These are phyloP conservation scores for Cyphellophora attinorum DNA, from an alignment of 2,329 filamentous ascomycete genomes.

Conservation along the genomic window DNA sequence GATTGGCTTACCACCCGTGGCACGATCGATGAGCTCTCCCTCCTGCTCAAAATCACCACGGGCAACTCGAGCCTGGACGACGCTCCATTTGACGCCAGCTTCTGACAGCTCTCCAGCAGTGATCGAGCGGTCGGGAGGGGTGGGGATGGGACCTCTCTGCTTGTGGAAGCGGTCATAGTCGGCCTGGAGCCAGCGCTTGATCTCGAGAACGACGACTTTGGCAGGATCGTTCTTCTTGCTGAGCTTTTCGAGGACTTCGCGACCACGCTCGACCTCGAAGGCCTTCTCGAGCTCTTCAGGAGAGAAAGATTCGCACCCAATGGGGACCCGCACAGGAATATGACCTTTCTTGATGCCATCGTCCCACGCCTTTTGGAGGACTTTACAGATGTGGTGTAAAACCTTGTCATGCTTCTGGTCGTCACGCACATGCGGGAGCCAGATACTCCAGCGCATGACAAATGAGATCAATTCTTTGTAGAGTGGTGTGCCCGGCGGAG, in stretches of 20 bases:
- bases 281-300: constrained; percentile 14
- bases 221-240: background rate
- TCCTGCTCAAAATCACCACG: constrained; percentile 3
- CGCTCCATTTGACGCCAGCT: constrained; percentile 8
- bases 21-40: background rate
- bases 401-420: constrained; percentile 5
- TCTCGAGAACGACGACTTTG: background rate
- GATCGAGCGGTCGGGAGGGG: constrained; percentile 4
- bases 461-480: constrained; percentile 12
- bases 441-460: constrained; percentile 11
- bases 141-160: too few relatives aligned
- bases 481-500: constrained; percentile 9
- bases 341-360: constrained; percentile 3
- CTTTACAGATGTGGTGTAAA: constrained; percentile 11
- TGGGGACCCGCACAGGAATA: constrained; percentile 1
- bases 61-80: constrained; percentile 9
- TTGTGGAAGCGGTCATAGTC: too few relatives aligned
- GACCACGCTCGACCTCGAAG: background rate
- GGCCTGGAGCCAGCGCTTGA: background rate
- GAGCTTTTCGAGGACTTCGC: background rate
- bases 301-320: constrained; percentile 7
- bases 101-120: constrained; percentile 15
- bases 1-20: background rate
- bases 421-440: constrained; percentile 11
- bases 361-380: constrained; percentile 14